Evolutionary conservation across 176 grass and related monocot species (phyloP).

Genomic region (Miscanthus lutarioriparius): DNA sequence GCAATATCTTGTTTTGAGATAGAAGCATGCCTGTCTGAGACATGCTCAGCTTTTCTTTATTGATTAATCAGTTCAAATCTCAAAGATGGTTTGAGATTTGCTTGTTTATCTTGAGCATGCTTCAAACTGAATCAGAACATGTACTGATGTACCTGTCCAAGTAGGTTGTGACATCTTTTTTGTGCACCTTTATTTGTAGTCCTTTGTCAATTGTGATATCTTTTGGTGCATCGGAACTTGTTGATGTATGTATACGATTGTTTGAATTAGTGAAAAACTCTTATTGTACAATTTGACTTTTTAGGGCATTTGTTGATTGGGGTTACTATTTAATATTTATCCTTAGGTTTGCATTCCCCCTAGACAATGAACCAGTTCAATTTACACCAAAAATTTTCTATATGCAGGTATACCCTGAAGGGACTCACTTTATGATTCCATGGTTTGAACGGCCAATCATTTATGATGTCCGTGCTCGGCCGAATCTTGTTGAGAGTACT

Average conservation of each 20-base stretch:
- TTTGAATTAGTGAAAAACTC: neutral
- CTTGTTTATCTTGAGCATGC: neutral
- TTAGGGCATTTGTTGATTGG: neutral
- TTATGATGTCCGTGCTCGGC: constrained; percentile 87
- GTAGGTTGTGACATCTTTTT: neutral
- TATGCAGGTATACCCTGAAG: constrained; percentile 81
- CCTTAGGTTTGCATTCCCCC: neutral
- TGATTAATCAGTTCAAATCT: neutral
- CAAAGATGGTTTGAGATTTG: neutral
- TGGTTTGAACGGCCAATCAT: constrained; percentile 90
- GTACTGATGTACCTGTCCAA: neutral
- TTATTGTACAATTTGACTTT: neutral
- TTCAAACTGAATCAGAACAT: neutral
- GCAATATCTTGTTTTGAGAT: neutral
- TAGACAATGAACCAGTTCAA: neutral
- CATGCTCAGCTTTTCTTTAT: neutral
- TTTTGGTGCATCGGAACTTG: neutral
- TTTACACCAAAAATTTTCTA: neutral
- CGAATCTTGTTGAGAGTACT: constrained; percentile 94
- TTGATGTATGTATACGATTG: neutral
- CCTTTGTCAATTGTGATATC: neutral
- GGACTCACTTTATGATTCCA: constrained; percentile 91
- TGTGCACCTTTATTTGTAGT: neutral
- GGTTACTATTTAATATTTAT: neutral
- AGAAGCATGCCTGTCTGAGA: neutral